These are phyloP conservation scores for Tremella yokohamensis DNA, from an alignment of 768 basidiomycete genomes.

Conservation along the genomic window DNA sequence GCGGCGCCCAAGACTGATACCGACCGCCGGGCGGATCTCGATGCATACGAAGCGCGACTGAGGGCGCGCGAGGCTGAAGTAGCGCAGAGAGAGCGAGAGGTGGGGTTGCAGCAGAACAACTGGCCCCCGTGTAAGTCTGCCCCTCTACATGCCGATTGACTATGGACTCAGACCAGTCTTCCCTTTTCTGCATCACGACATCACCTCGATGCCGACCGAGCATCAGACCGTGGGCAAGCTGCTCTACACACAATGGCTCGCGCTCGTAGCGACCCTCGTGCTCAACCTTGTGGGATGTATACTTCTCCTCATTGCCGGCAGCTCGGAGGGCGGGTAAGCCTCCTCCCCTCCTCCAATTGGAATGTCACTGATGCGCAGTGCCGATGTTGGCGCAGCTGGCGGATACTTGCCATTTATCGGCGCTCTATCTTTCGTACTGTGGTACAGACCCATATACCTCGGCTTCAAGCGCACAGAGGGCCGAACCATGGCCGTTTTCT, in stretches of 20 bases:
- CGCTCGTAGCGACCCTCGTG: slow-evolving; percentile 73
- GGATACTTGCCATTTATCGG: slow-evolving; percentile 72
- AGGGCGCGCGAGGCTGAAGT: slow-evolving; percentile 59
- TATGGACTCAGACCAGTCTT: slow-evolving; percentile 61
- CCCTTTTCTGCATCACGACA: slow-evolving; percentile 91
- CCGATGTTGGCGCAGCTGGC: slow-evolving; percentile 44
- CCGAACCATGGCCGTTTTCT: slow-evolving; percentile 48
- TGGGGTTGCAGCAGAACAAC: slow-evolving; percentile 70
- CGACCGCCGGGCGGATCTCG: slow-evolving; percentile 16
- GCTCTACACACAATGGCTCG: slow-evolving; percentile 90
- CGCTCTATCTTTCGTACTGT: slow-evolving; percentile 77
- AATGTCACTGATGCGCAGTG: slow-evolving; percentile 26
- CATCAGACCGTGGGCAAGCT: slow-evolving; percentile 82
- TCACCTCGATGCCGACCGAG: slow-evolving; percentile 56
- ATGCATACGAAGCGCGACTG: slow-evolving; percentile 34
- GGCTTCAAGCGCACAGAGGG: slow-evolving; percentile 85
- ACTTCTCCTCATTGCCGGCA: slow-evolving; percentile 73
- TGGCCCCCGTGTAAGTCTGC: slow-evolving; percentile 77
- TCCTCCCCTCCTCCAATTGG: neutral
- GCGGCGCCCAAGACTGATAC: neutral
- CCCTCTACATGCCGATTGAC: neutral
- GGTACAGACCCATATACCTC: slow-evolving; percentile 97
- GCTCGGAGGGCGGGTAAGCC: slow-evolving; percentile 56
- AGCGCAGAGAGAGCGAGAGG: slow-evolving; percentile 71
- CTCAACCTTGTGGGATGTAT: slow-evolving; percentile 90